Base-by-base conservation (phyloP, 768 basidiomycete genomes). In the Albatrellus ellisii region DNA sequence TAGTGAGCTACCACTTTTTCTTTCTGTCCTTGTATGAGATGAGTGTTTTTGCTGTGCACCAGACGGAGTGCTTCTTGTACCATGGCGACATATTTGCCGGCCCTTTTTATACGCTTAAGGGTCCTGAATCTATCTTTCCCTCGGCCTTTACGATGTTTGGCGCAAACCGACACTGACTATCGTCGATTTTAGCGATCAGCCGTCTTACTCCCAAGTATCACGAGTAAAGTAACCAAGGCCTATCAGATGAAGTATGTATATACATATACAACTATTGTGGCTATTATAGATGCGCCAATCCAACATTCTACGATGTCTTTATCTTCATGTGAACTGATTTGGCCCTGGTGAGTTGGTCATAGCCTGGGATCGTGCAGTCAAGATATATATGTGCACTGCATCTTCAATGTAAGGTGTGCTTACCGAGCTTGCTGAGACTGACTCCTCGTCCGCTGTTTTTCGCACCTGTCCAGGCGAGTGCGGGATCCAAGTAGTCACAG, bases 381-480 rank as follows among this genome's bases (percentile, higher is more conserved):
- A 18, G 29, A 24, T n/a, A 4, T n/a, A 9, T 29, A 36, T 42
- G 25, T 34, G 26, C 21, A 11, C n/a, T 25, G 28, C 26, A 17
- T 28, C 9, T 29, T 5, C 18, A 2, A 26, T 22, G 15, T 27
- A 27, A 31, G 3, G 5, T 20, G 26, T 41, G 63, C 75, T 43
- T 43, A 88, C 91, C 92, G 49, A 86, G 90, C 55, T 81, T 79
- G 57, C 86, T 89, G 51, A 98, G 62, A 53, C 87, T 91, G 46
- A 97, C 66, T 1, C 94, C 95, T 22, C 91, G 67, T 20, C 95
- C 95, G 42, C 84, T 90, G 53, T 95, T 65, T 67, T 97, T 98
- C 36, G 88, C 81, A 2, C 94, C 95, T 2, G 81, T 86, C 95
- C 95, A 99, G 0, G 86, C 73, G 1, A 98, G 65, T 4, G 91